Percentiles rank a stretch among this genome's conserved stretches.
phyloP scores from a whole-genome alignment of 2,329 filamentous ascomycete genomes.

The Botrytis porri region DNA sequence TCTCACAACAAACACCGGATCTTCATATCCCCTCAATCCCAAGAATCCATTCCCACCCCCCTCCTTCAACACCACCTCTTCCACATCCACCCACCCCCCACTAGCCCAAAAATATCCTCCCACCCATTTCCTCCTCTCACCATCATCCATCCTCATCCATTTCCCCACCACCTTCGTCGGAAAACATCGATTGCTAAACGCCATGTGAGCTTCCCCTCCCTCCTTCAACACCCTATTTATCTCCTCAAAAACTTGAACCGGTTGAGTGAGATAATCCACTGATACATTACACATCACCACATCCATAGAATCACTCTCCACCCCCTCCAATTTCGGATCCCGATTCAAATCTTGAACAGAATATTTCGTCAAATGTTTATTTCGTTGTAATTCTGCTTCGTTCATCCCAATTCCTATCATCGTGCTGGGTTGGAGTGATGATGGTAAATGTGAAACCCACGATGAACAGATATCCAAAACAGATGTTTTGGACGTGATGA shows the following conservation, averaged over 20 bases:
- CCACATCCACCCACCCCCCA: constrained; percentile 50
- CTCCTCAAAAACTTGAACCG: constrained; percentile 45
- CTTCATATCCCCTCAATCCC: constrained; percentile 26
- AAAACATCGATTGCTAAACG: constrained; percentile 52
- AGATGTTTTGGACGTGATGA: constrained; percentile 42
- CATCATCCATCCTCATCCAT: constrained; percentile 47
- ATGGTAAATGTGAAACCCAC: constrained; percentile 43
- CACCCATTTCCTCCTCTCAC: constrained; percentile 48
- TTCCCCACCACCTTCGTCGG: constrained; percentile 50
- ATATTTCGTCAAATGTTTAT: constrained; percentile 39
- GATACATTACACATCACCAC: constrained; percentile 50
- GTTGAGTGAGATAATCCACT: constrained; percentile 50
- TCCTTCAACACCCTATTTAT: constrained; percentile 42
- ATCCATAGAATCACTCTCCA: constrained; percentile 39
- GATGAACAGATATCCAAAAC: constrained; percentile 51
- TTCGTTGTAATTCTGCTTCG: constrained; percentile 44
- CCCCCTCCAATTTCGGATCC: constrained; percentile 25
- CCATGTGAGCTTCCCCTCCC: constrained; percentile 48
- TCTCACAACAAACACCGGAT: constrained; percentile 47
- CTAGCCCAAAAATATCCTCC: constrained; percentile 48
- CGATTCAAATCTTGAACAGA: constrained; percentile 47
- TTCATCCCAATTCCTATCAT: constrained; percentile 51
- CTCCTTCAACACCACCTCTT: constrained; percentile 51
- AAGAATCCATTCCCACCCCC: constrained; percentile 32
- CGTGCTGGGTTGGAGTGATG: constrained; percentile 35